Evolutionary conservation across 176 grass and related monocot genomes (phyloP).

Genomic region (Juncus inflexus): DNA sequence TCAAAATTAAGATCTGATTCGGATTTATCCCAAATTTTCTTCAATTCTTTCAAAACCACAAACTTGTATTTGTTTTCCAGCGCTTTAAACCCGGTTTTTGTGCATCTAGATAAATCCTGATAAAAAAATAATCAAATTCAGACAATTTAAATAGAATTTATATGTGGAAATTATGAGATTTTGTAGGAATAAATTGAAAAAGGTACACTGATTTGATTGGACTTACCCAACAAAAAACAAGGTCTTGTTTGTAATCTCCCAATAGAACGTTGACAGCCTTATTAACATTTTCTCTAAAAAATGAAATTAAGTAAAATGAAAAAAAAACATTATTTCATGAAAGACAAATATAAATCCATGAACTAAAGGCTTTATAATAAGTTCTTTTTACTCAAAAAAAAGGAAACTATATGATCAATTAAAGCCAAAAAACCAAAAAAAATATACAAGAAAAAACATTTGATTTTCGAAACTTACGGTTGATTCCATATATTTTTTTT

Average conservation of each 20-base stretch:
- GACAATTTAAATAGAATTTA: not conserved
- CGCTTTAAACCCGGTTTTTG: constrained; percentile 15
- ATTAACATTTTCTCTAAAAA: constrained; percentile 25
- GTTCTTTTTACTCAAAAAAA: no score
- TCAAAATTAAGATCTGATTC: constrained; percentile 14
- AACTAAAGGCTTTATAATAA: no score
- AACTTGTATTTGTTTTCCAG: constrained; percentile 27
- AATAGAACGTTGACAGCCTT: constrained; percentile 29
- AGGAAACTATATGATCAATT: no score
- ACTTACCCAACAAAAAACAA: constrained; percentile 47
- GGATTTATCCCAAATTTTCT: constrained; percentile 20
- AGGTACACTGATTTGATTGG: not conserved
- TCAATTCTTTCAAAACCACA: constrained; percentile 25
- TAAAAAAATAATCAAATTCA: constrained; percentile 7
- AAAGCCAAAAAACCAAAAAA: no score
- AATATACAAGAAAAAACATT: no score
- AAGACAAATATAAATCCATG: constrained; percentile 21
- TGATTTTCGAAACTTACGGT: no score
- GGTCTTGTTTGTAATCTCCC: constrained; percentile 27
- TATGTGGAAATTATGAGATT: not conserved
- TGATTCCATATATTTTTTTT: no score
- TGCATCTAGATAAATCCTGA: constrained; percentile 22
- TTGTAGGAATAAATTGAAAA: not conserved
- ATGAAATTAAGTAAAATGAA: not conserved
- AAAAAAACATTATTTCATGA: constrained; percentile 13